Base-by-base conservation (phyloP, 2,329 filamentous ascomycete genomes). In the Sporothrix euskadiensis region DNA sequence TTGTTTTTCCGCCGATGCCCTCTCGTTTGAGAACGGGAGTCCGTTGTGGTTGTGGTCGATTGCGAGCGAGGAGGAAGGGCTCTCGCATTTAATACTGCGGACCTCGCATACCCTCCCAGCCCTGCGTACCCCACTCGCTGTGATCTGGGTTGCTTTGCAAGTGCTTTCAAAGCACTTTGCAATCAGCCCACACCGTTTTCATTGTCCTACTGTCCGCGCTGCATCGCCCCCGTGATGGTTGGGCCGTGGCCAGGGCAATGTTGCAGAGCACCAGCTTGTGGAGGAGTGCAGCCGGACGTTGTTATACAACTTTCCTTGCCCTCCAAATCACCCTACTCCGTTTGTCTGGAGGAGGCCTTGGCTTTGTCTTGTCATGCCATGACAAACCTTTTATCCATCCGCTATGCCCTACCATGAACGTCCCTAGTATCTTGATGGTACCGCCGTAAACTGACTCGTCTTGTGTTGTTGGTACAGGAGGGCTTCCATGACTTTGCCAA, bases 401-500 rank as follows among this genome's bases (percentile, higher is more conserved):
- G 5, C 59, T n/a, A 19, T 65, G 1, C 44, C 44, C 14, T 16
- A 19, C 56, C 56, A 26, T 59, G 56, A 35, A 59, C 10, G 5
- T 19, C 26, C 3, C 2, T 30, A 59, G 8, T 12, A 3, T 26
- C n/a, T 47, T 44, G 35, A 2, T 44, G 19, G 3, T 41, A 35
- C 19, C 57, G 19, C 57, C 12, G 22, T 47, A 66, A 47, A 19
- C 61, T 66, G 47, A 66, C 61, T 66, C 22, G 14, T 47, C 2
- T 71, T 35, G 26, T 63, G 39, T 44, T 52, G 9, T 35, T 12
- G 30, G 77, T 78, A 78, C 80, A 88, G 87, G 86, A 88, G 75
- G 82, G 81, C 75, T 88, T 84, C 77, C 84, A 86, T 56, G 79
- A 81, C 73, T 83, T 85, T 77, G 81, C 83, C 75, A 82, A 81